Evolutionary conservation across 1,284 basidiomycete genomes (phyloP).

Genomic region (Leccinum subspadiceum): DNA sequence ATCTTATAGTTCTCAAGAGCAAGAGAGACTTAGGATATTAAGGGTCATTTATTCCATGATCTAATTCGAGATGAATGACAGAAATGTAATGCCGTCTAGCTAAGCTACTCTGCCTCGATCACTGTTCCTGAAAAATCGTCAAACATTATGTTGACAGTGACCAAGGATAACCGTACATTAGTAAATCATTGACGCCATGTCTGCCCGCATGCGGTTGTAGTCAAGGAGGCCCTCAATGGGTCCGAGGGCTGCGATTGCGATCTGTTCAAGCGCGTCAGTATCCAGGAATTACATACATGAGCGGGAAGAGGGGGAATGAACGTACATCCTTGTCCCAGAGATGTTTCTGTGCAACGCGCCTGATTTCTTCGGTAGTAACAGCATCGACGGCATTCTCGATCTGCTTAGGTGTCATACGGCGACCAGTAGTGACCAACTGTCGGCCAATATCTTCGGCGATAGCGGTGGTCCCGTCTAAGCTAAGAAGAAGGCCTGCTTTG

Average conservation of each 20-base stretch:
- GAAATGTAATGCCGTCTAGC: conserved; percentile 20
- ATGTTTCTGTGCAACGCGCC: conserved; percentile 93
- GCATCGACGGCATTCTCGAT: conserved; percentile 93
- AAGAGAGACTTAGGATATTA: conserved; percentile 11
- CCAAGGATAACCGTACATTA: conserved; percentile 35
- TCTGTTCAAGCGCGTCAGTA: conserved; percentile 39
- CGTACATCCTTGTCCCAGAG: conserved; percentile 93
- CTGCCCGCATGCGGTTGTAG: conserved; percentile 78
- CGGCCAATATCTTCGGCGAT: conserved; percentile 98
- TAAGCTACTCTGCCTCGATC: conserved; percentile 1
- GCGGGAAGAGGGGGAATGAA: conserved; percentile 13
- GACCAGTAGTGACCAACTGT: conserved; percentile 93
- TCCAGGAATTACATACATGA: conserved; percentile 15
- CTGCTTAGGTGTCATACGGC: conserved; percentile 87
- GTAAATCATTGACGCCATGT: conserved; percentile 78
- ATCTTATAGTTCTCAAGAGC: not conserved
- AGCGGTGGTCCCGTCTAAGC: conserved; percentile 93
- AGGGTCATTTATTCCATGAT: conserved; percentile 22
- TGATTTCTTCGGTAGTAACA: conserved; percentile 88
- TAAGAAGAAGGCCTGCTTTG: conserved; percentile 90
- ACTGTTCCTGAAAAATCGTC: not conserved
- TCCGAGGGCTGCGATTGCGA: conserved; percentile 82
- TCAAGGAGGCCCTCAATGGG: conserved; percentile 86
- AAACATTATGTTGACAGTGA: not conserved
- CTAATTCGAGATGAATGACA: conserved; percentile 23